Conservation (phyloP, 331 rosid genomes). For the Malus hybrid region DNA sequence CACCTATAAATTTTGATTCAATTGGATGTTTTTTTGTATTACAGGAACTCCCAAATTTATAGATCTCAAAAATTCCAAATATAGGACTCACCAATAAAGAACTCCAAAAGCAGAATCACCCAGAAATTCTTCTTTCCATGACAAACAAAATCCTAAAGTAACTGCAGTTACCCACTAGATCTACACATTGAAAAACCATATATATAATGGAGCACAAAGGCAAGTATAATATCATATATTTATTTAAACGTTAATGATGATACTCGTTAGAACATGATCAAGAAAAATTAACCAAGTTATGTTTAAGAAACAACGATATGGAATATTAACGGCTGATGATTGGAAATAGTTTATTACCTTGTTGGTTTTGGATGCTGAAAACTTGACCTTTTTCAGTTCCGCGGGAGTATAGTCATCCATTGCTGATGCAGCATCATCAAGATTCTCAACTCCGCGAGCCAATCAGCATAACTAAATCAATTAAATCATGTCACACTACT, state of each 20-base stretch:
- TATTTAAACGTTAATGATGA: too few relatives aligned
- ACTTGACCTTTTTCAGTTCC: neutral
- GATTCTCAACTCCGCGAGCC: conserved; percentile 54
- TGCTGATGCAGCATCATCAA: conserved; percentile 99
- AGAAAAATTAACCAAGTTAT: neutral
- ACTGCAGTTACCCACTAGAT: neutral
- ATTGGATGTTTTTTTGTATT: too few relatives aligned
- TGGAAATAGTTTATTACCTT: neutral
- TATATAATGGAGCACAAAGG: neutral
- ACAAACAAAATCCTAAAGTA: neutral
- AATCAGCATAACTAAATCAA: neutral
- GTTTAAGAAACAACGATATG: neutral
- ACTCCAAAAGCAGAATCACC: neutral
- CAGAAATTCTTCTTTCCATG: neutral
- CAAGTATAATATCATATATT: neutral
- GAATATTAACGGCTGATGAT: neutral
- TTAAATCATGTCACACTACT: neutral
- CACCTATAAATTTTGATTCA: too few relatives aligned
- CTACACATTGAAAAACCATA: neutral
- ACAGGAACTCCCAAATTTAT: neutral
- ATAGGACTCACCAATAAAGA: neutral
- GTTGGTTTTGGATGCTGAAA: neutral
- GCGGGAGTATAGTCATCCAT: conserved; percentile 25
- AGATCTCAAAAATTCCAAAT: neutral
- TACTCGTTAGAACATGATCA: neutral